Base-by-base conservation (phyloP, 73 alveolate genomes). In the Paramecium primaurelia region DNA sequence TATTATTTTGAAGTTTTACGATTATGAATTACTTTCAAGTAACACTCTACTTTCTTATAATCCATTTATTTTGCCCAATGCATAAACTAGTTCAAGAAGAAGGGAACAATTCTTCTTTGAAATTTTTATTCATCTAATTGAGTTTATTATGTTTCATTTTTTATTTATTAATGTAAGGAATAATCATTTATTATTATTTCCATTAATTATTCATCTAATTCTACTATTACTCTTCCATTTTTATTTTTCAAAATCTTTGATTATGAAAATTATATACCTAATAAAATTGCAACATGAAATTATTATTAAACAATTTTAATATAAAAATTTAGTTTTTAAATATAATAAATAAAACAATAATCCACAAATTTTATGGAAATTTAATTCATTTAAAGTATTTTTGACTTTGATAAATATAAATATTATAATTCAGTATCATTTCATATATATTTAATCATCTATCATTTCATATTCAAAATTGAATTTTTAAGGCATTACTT, bases 51-150 rank as follows among this genome's bases (percentile, higher is more conserved):
- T 20, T 75, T 0, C 10, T 75, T 75, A 40, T 75, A 75, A 32
- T 45, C 69, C 88, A 75, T 75, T 75, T 75, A 11, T 12, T 34
- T 22, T 14, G 88, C 8, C 88, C 88, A 75, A 36, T 75, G 88
- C 68, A 37, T 75, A 45, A 75, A 75, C n/a, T 75, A 22, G 11
- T 75, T 75, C 69, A 75, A 32, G 37, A 75, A 75, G n/a, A 75
- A 75, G 36, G 88, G 88, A 36, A 75, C 88, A 16, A 75, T 75
- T 37, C 88, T 75, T 45, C 88, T 75, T 45, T 75, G 40, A 40
- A 75, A 75, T 22, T 75, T 75, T 22, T 54, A 18, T 54, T 54
- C 69, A 54, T 20, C 28, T 7, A n/a, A 18, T 54, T 54, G 22
- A 54, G 16, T 18, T 18, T 1, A 54, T 54, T 54, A 54, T 18